Base-by-base conservation (phyloP, 345 rosid species). In the Mallotus nudiflorus region DNA sequence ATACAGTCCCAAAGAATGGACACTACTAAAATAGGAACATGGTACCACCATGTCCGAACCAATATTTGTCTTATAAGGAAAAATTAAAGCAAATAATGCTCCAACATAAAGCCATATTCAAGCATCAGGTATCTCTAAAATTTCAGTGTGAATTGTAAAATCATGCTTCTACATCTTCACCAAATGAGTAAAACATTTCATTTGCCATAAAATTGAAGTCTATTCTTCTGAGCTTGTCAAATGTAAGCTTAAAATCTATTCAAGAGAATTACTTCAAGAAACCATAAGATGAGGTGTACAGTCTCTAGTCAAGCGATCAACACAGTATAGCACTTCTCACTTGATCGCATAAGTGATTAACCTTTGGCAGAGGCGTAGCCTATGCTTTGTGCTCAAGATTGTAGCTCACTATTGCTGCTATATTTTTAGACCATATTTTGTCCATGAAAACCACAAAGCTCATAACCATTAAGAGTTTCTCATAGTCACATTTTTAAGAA, bases 91-190 rank as follows among this genome's bases (percentile, higher is more conserved):
- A 80, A 69, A 84, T 83, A 73, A 88, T 86, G 78, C 88, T 88
- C 55, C 81, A 76, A 35, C 92, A 88, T 27, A 87, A 88, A 71
- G 82, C 86, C 56, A 75, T 77, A 67, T 86, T 86, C 76, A 80
- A 58, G 78, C 75, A 82, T 70, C 92, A 88, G 90, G 92, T 88
- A 75, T 45, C 65, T 44, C 55, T 55, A 12, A 33, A 14, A 22
- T 62, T 62, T 71, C 35, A n/a, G 58, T 33, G 1, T 25, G n/a
- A 50, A 55, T 29, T 14, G 10, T 10, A 24, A 27, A 44, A 54
- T 67, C 15, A 53, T 28, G 22, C 24, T 51, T 6, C n/a, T 54
- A 4, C 55, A 9, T 28, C 5, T 48, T 68, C 33, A 46, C 31
- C 37, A 8, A 19, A 39, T 31, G 37, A 37, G 48, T 9, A 37